phyloP scores from a whole-genome alignment of 495 filamentous ascomycete genomes.

The Poronia punctata region DNA sequence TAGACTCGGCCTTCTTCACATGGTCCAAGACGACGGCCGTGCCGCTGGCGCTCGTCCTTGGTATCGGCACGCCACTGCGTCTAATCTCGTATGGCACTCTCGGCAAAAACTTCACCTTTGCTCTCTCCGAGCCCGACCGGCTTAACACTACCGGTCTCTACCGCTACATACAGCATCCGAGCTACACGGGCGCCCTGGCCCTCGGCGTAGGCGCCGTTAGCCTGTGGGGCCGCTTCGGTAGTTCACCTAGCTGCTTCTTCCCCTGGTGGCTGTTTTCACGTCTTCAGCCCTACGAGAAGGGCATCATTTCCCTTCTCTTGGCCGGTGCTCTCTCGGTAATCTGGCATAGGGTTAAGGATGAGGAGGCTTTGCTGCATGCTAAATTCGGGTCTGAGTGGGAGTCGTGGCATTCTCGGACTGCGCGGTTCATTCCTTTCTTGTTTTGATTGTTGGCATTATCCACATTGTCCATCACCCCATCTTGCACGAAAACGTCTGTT shows the following conservation, averaged over 20 bases:
- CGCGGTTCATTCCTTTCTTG: slow-evolving; percentile 23
- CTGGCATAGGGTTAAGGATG: slow-evolving; percentile 26
- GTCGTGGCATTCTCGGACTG: slow-evolving; percentile 31
- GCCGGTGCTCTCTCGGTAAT: background rate
- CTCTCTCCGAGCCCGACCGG: slow-evolving; percentile 34
- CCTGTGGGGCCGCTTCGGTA: slow-evolving; percentile 11
- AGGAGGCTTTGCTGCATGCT: slow-evolving; percentile 36
- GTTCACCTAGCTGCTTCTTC: slow-evolving; percentile 31
- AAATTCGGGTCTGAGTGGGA: slow-evolving; percentile 40
- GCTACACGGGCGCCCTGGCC: slow-evolving; percentile 32
- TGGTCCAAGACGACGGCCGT: slow-evolving; percentile 21
- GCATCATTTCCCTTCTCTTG: slow-evolving; percentile 5
- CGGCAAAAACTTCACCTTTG: slow-evolving; percentile 43
- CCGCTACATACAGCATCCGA: slow-evolving; percentile 41
- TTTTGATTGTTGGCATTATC: too few species aligned
- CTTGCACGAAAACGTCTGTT: too few species aligned
- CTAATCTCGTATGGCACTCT: slow-evolving; percentile 31
- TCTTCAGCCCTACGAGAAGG: slow-evolving; percentile 6
- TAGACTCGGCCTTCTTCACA: slow-evolving; percentile 21
- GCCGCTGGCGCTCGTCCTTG: slow-evolving; percentile 22
- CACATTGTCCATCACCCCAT: too few species aligned
- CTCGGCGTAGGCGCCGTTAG: slow-evolving; percentile 16
- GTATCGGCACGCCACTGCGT: slow-evolving; percentile 27
- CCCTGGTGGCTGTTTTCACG: slow-evolving; percentile 21
- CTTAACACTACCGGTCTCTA: slow-evolving; percentile 40